Base-by-base conservation (phyloP, 2,329 filamentous ascomycete species). In the Arthroderma sp. region DNA sequence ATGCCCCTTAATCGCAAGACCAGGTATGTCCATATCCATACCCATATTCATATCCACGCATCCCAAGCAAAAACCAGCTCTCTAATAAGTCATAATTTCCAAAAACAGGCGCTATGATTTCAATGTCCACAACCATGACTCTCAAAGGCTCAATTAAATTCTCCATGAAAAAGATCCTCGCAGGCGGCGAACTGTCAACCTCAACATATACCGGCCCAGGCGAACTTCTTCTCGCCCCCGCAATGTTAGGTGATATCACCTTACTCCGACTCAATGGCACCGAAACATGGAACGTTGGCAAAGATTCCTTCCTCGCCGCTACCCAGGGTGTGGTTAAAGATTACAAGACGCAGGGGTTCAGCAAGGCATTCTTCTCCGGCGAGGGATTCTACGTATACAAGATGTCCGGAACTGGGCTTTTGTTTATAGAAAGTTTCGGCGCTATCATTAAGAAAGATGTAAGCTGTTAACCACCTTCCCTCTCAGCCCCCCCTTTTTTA, bases 361-460 rank as follows among this genome's bases (percentile, higher is more conserved):
- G 82, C 47, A 96, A 96, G 63, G 87, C 85, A 15, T 84, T 96
- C 64, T 96, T 98, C 63, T 87, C 81, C 15, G 91, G 91, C 0
- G 91, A 96, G 63, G 91, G 91, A 0, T 60, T 95, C 29, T 96
- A 87, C 63, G 79, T 95, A 7, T 93, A 93, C 64, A 88, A 85
- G 62, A 82, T 96, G 6, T 77, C 71, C 9, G 89, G 89, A 0
- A 75, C 71, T 5, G 91, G 91, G 0, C 68, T 96, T 32, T 59
- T 94, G 36, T 98, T 89, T 86, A 73, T 95, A 39, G 84, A 86
- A 6, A 94, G 86, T 57, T 91, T 98, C 56, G 91, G 91, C 5
- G 91, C 91, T 4, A 94, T 98, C 49, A 86, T 96, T 50, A 76
- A 83, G 57, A 96, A 96, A 68, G 87, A 95, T 61, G 85, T 93